A percentile compares a stretch with the other conserved stretches of the same genome.
Evolutionary conservation across 2,329 filamentous ascomycete species (phyloP).

Genomic region (Akanthomyces lecanii): DNA sequence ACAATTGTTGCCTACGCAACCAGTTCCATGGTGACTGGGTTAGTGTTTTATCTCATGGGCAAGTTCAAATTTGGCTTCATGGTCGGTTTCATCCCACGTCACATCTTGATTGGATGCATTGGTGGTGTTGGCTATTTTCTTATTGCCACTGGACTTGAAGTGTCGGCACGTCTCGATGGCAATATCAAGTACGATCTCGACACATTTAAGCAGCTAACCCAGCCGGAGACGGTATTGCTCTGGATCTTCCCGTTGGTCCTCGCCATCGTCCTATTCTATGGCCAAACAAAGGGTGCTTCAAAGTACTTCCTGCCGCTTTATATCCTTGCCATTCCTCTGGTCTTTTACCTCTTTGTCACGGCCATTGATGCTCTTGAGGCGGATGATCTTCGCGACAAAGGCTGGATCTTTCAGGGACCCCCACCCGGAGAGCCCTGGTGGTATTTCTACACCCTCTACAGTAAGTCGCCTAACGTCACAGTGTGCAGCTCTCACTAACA

Average conservation of each 20-base stretch:
- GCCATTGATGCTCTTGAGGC: slow-evolving; percentile 65
- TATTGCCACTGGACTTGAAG: slow-evolving; percentile 85
- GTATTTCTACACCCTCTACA: slow-evolving; percentile 94
- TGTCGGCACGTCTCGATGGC: slow-evolving; percentile 83
- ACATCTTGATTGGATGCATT: slow-evolving; percentile 95
- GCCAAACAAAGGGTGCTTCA: slow-evolving; percentile 71
- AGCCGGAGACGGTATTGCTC: slow-evolving; percentile 68
- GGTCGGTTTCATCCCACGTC: slow-evolving; percentile 93
- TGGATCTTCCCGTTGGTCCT: slow-evolving; percentile 79
- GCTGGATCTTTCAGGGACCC: slow-evolving; percentile 91
- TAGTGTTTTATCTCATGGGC: slow-evolving; percentile 90
- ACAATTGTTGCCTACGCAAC: slow-evolving; percentile 88
- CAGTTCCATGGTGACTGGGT: slow-evolving; percentile 84
- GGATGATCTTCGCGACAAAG: slow-evolving; percentile 61
- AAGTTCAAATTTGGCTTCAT: slow-evolving; percentile 83
- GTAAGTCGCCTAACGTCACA: slow-evolving; percentile 46
- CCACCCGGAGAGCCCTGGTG: slow-evolving; percentile 87
- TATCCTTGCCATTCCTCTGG: slow-evolving; percentile 71
- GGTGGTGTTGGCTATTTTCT: slow-evolving; percentile 96
- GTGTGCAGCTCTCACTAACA: slow-evolving; percentile 20
- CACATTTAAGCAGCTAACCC: slow-evolving; percentile 71
- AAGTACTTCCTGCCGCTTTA: slow-evolving; percentile 84
- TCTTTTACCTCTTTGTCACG: slow-evolving; percentile 76
- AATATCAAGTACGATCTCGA: slow-evolving; percentile 76
- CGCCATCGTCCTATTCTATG: slow-evolving; percentile 69